Evolutionary conservation across 1,284 basidiomycete species (phyloP).

Genomic region (Sporisorium sorghi): DNA sequence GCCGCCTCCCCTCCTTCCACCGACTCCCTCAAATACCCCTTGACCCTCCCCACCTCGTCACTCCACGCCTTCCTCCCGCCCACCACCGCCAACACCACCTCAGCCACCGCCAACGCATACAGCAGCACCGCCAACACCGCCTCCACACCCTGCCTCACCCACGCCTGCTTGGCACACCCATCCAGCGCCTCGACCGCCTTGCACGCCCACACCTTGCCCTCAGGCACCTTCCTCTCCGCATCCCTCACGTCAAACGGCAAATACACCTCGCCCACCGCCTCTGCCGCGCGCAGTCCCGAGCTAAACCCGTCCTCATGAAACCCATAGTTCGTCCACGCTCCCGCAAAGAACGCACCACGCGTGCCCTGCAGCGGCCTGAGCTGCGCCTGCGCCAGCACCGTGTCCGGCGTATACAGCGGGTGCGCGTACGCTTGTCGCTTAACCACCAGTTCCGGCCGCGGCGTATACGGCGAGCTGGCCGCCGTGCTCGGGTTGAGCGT

Average conservation of each 20-base stretch:
- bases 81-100: slow-evolving; percentile 4
- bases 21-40: slow-evolving; percentile 12
- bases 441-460: slow-evolving; percentile 65
- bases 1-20: not conserved
- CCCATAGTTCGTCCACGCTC: slow-evolving; percentile 82
- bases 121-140: slow-evolving; percentile 12
- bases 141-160: not conserved
- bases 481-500: slow-evolving; percentile 76
- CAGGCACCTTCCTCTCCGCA: slow-evolving; percentile 56
- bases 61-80: slow-evolving; percentile 7
- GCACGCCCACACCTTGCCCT: slow-evolving; percentile 9
- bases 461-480: slow-evolving; percentile 38
- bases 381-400: slow-evolving; percentile 74
- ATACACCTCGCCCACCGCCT: slow-evolving; percentile 64
- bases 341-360: slow-evolving; percentile 76
- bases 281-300: slow-evolving; percentile 69
- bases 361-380: slow-evolving; percentile 77
- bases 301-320: slow-evolving; percentile 86
- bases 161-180: not conserved
- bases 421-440: slow-evolving; percentile 78
- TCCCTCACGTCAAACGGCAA: slow-evolving; percentile 69
- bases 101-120: slow-evolving; percentile 17
- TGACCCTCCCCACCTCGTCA: slow-evolving; percentile 8
- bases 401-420: slow-evolving; percentile 72
- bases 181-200: slow-evolving; percentile 20